Conservation (phyloP, 2,329 filamentous ascomycete genomes). For the Ophiocordyceps camponoti-rufipedis region DNA sequence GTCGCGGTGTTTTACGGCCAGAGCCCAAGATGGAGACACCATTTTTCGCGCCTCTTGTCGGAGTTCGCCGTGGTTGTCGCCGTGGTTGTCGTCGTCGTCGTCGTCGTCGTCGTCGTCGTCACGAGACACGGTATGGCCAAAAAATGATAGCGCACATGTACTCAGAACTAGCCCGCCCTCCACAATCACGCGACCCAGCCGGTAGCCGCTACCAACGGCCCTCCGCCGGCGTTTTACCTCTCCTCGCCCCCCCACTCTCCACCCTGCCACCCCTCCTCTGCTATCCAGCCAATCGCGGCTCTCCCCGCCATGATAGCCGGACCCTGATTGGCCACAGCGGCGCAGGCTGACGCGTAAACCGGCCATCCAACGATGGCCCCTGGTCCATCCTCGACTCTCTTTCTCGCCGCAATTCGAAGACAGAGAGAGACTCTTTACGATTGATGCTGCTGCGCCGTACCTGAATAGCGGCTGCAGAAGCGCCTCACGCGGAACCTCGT, state of each 20-base stretch:
- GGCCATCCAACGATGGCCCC: conserved; percentile 7
- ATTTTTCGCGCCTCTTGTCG: too few species aligned
- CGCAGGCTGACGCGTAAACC: conserved; percentile 20
- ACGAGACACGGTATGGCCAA: too few species aligned
- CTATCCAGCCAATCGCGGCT: conserved; percentile 1
- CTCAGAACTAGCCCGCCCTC: too few species aligned
- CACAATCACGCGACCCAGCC: too few species aligned
- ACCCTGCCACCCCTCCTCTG: background rate
- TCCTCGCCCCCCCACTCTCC: background rate
- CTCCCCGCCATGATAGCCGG: conserved; percentile 1
- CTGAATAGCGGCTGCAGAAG: background rate
- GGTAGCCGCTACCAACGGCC: too few species aligned
- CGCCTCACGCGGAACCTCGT: background rate
- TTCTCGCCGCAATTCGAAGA: background rate
- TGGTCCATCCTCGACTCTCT: background rate
- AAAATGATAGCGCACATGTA: too few species aligned
- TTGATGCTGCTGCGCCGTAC: background rate
- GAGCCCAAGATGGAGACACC: too few species aligned
- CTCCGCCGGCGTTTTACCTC: too few species aligned
- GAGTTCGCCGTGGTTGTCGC: too few species aligned
- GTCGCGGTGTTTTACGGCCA: too few species aligned
- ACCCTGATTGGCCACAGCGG: conserved; percentile 11
- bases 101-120: too few species aligned
- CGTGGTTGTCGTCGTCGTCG: too few species aligned
- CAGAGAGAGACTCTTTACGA: background rate